These are phyloP conservation scores for Ustilago hordei DNA, from an alignment of 1,284 basidiomycete genomes.

Conservation along the genomic window DNA sequence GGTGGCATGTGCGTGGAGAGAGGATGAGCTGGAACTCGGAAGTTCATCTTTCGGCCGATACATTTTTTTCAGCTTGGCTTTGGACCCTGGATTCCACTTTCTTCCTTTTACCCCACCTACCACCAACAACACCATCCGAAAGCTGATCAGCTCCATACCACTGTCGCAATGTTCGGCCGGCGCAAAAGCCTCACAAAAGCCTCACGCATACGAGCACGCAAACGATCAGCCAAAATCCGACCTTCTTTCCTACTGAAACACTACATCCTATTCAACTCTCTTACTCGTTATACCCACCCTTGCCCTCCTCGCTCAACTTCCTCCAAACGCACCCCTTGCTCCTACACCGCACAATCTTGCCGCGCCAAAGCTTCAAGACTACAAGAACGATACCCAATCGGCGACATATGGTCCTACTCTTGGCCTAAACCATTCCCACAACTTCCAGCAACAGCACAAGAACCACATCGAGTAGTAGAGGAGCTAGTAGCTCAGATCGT, in stretches of 20 bases:
- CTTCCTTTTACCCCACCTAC: neutral
- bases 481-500: constrained; percentile 24
- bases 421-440: constrained; percentile 25
- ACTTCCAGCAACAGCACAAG: constrained; percentile 12
- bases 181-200: too few species aligned
- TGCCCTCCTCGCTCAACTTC: neutral
- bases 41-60: constrained; percentile 27
- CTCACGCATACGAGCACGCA: constrained; percentile 8
- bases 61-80: too few species aligned
- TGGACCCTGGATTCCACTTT: constrained; percentile 29
- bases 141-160: too few species aligned
- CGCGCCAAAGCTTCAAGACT: neutral
- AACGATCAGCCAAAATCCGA: constrained; percentile 1
- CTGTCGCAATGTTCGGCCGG: too few species aligned
- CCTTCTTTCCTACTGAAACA: constrained; percentile 33
- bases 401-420: constrained; percentile 8
- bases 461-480: constrained; percentile 6
- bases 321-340: neutral
- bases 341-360: neutral
- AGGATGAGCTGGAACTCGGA: constrained; percentile 12
- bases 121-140: neutral
- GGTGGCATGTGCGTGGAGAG: constrained; percentile 5
- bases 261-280: constrained; percentile 31
- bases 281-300: constrained; percentile 21
- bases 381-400: constrained; percentile 18